A percentile compares a stretch with the other conserved stretches of the same genome.
These are phyloP conservation scores for Bombardia bombarda DNA, from an alignment of 495 filamentous ascomycete genomes.

Conservation along the genomic window DNA sequence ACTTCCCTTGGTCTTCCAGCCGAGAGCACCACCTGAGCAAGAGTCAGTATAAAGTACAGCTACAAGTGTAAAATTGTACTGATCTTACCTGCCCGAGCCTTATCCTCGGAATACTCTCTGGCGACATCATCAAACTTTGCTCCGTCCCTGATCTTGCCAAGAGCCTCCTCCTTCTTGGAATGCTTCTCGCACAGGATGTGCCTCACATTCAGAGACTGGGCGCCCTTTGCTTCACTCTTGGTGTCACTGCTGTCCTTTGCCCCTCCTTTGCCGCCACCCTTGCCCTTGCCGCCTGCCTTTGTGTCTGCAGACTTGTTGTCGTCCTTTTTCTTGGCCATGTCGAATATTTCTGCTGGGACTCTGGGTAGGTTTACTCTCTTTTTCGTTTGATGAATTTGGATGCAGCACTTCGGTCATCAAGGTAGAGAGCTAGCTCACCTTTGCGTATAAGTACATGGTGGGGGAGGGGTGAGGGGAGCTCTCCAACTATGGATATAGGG, in stretches of 20 bases:
- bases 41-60: background rate
- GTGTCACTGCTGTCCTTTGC: slow-evolving; percentile 35
- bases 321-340: slow-evolving; percentile 20
- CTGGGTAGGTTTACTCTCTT: background rate
- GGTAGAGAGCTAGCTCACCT: too few relatives aligned
- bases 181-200: slow-evolving; percentile 93
- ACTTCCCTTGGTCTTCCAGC: slow-evolving; percentile 73
- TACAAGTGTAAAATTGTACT: background rate
- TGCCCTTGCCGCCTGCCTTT: slow-evolving; percentile 6
- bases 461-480: background rate
- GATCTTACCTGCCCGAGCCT: slow-evolving; percentile 69
- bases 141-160: slow-evolving; percentile 68
- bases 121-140: slow-evolving; percentile 87
- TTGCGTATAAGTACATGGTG: background rate
- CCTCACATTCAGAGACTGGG: slow-evolving; percentile 73
- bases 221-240: slow-evolving; percentile 46
- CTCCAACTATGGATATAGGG: background rate
- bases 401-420: background rate
- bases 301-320: slow-evolving; percentile 6
- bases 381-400: background rate
- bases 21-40: slow-evolving; percentile 62
- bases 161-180: slow-evolving; percentile 77
- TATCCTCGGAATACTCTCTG: slow-evolving; percentile 79
- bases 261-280: slow-evolving; percentile 3
- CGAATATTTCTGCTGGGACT: background rate